phyloP scores from a whole-genome alignment of 78 protist species.

The Salpingoeca rosetta region DNA sequence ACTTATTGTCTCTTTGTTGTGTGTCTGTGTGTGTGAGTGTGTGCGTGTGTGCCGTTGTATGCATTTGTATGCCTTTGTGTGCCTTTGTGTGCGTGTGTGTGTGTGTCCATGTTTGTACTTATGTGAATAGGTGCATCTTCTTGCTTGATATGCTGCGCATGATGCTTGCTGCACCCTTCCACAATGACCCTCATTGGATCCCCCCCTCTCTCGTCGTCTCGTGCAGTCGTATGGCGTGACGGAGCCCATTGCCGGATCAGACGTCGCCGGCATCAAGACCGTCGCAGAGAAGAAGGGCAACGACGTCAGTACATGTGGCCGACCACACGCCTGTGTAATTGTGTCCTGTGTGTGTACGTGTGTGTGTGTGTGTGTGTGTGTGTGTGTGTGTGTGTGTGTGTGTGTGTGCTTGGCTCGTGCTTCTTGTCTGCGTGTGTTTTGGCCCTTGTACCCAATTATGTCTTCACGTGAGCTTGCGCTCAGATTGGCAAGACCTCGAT shows the following conservation, averaged over 20 bases:
- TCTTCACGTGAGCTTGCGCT: too few relatives aligned
- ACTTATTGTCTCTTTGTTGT: too few relatives aligned
- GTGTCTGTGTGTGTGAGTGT: background rate
- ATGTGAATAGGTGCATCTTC: background rate
- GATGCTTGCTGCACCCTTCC: too few relatives aligned
- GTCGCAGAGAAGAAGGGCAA: constrained; percentile 48
- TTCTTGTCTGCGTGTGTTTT: background rate
- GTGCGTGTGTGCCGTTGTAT: background rate
- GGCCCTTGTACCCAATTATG: background rate
- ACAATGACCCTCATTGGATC: too few relatives aligned
- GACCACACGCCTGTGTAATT: background rate
- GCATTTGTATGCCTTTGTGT: background rate
- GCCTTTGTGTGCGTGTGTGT: constrained; percentile 2
- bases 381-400: background rate
- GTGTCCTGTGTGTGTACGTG: background rate
- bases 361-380: background rate
- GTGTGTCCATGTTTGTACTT: background rate
- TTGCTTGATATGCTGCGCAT: too few relatives aligned
- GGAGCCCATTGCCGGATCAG: constrained; percentile 72
- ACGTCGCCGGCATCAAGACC: constrained; percentile 53
- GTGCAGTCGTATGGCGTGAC: constrained; percentile 49
- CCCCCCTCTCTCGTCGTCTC: background rate
- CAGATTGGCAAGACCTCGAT: too few relatives aligned
- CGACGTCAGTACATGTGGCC: constrained; percentile 58
- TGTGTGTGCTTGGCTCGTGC: background rate